phyloP scores from a whole-genome alignment of 2,329 filamentous ascomycete genomes.

The Diplodia mutila region DNA sequence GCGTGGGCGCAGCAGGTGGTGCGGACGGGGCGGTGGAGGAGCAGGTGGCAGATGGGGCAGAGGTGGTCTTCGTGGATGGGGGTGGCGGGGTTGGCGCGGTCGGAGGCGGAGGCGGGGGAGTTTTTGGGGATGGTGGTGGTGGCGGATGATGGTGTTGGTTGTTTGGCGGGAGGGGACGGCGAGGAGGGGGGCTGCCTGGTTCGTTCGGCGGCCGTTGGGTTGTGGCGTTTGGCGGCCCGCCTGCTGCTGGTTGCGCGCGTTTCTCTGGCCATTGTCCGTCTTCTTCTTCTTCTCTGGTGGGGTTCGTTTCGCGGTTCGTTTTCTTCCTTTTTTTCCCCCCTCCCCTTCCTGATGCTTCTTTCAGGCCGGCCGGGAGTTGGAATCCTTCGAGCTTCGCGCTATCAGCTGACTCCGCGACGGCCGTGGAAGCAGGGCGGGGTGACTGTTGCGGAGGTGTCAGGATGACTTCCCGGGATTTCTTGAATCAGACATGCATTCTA shows the following conservation, averaged over 20 bases:
- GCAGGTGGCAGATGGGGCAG: slow-evolving; percentile 51
- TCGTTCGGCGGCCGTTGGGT: not conserved
- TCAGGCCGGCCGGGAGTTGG: not conserved
- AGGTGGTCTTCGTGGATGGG: slow-evolving; percentile 46
- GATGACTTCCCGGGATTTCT: not conserved
- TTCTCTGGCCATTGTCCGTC: not conserved
- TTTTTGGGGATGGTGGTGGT: too few species aligned
- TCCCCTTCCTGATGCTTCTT: too few species aligned
- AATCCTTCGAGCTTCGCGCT: not conserved
- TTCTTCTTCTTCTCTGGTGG: not conserved
- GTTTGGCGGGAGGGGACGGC: not conserved
- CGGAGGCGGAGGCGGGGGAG: not conserved
- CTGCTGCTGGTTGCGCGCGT: not conserved
- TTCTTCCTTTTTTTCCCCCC: not conserved
- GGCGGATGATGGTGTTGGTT: not conserved
- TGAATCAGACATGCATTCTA: not conserved
- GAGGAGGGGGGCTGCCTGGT: not conserved
- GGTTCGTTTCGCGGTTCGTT: not conserved
- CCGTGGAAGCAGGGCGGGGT: not conserved
- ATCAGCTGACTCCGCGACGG: not conserved
- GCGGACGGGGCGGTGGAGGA: slow-evolving; percentile 48
- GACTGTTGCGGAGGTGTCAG: not conserved
- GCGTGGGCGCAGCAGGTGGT: slow-evolving; percentile 49
- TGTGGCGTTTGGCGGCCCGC: not conserved
- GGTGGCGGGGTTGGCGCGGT: not conserved